A percentile compares a stretch with the other conserved stretches of the same genome.
These are phyloP conservation scores for Corchorus olitorius DNA, from an alignment of 345 rosid genomes.

Conservation along the genomic window DNA sequence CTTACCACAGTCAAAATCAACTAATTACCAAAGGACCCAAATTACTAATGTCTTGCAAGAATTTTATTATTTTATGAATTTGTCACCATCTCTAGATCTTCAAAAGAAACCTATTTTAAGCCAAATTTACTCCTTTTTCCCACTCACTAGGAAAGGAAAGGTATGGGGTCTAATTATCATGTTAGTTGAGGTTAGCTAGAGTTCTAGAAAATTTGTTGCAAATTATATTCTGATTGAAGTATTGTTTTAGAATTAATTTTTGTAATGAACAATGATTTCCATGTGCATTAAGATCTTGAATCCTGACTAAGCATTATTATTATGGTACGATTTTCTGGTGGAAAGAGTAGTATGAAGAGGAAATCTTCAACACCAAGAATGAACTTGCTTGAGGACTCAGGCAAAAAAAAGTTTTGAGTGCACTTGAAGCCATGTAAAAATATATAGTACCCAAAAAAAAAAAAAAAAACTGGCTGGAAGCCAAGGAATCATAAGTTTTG, in stretches of 20 bases:
- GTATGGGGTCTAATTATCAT: background rate
- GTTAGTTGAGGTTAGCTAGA: background rate
- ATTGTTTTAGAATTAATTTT: background rate
- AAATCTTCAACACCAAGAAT: constrained; percentile 41
- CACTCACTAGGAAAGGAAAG: background rate
- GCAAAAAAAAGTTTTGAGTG: constrained; percentile 26
- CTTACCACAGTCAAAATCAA: too few relatives aligned
- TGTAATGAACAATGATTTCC: constrained; percentile 17
- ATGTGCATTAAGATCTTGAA: constrained; percentile 14
- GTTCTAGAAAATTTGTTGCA: background rate
- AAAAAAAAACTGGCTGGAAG: background rate
- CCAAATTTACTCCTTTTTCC: background rate
- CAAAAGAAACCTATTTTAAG: background rate
- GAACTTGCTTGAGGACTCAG: constrained; percentile 34
- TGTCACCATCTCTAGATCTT: background rate
- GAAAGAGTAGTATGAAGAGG: background rate
- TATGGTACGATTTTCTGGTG: constrained; percentile 16
- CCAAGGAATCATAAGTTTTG: background rate
- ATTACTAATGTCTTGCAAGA: too few relatives aligned
- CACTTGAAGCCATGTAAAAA: constrained; percentile 25
- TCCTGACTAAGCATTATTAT: background rate
- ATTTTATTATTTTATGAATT: background rate
- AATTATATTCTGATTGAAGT: background rate
- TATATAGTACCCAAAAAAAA: background rate
- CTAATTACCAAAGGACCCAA: too few relatives aligned